These are phyloP conservation scores for Monosporascus sp. DNA, from an alignment of 2,329 filamentous ascomycete genomes.

Conservation along the genomic window DNA sequence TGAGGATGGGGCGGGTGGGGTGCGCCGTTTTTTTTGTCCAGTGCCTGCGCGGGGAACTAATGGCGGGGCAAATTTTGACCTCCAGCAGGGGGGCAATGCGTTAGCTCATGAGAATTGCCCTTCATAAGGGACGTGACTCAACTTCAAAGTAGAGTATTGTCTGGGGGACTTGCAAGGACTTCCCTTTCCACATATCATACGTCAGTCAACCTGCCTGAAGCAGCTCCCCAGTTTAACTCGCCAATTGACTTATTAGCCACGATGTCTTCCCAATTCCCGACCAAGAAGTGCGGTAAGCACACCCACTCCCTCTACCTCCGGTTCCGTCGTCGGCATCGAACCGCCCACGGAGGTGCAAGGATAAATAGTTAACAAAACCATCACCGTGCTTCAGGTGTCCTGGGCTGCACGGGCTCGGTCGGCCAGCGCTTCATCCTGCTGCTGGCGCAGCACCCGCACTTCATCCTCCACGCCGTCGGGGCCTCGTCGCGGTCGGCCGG, in stretches of 20 bases:
- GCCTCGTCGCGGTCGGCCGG: constrained; percentile 85
- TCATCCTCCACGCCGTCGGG: constrained; percentile 82
- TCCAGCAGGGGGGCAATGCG: too few relatives aligned
- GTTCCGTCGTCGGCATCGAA: not conserved
- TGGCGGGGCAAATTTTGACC: too few relatives aligned
- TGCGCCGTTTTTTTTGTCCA: too few relatives aligned
- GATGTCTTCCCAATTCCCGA: constrained; percentile 39
- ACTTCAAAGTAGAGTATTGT: too few relatives aligned
- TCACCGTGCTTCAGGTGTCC: constrained; percentile 47
- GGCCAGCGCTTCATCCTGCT: constrained; percentile 94
- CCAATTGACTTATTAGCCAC: constrained; percentile 3
- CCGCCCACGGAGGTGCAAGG: not conserved
- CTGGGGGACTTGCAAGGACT: too few relatives aligned
- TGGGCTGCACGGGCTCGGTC: constrained; percentile 90
- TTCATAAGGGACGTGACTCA: too few relatives aligned
- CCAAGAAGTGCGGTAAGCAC: constrained; percentile 53
- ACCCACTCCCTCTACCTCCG: not conserved
- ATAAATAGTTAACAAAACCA: constrained; percentile 5
- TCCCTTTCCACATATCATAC: too few relatives aligned
- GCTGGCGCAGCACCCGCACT: constrained; percentile 79
- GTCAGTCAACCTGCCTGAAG: too few relatives aligned
- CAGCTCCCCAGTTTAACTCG: not conserved
- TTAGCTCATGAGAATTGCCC: too few relatives aligned
- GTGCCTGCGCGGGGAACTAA: too few relatives aligned
- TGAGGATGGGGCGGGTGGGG: too few relatives aligned